Conservation (phyloP, 495 filamentous ascomycete species). For the Astrothelium subdiscretum region DNA sequence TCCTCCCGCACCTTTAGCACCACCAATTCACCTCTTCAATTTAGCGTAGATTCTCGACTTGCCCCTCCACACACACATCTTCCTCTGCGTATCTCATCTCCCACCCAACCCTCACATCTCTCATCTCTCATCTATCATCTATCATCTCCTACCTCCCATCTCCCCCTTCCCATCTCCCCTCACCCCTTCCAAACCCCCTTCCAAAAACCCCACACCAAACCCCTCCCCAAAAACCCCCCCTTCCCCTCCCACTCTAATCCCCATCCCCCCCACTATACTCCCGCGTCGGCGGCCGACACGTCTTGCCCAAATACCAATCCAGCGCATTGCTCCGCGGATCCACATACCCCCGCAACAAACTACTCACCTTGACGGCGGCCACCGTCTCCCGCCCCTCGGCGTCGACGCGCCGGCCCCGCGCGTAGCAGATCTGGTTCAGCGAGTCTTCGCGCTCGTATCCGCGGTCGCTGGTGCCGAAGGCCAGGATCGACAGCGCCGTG, state of each 20-base stretch:
- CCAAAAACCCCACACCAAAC: too few species aligned
- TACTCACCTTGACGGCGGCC: slow-evolving; percentile 22
- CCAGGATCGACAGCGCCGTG: slow-evolving; percentile 24
- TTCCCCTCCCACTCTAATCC: neutral
- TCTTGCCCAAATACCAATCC: slow-evolving; percentile 14
- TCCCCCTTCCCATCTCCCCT: too few species aligned
- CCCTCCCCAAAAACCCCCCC: neutral
- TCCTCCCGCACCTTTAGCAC: too few species aligned
- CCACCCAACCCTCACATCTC: neutral
- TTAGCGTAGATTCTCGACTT: too few species aligned
- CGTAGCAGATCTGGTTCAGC: slow-evolving; percentile 29
- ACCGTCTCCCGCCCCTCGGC: slow-evolving; percentile 20
- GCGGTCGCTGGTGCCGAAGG: slow-evolving; percentile 28
- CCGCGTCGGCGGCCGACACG: slow-evolving; percentile 1
- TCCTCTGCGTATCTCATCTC: neutral
- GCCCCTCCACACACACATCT: too few species aligned
- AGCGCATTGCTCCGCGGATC: slow-evolving; percentile 27
- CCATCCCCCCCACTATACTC: slow-evolving; percentile 1
- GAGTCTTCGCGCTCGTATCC: slow-evolving; percentile 29
- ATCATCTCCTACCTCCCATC: neutral
- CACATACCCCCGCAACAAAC: slow-evolving; percentile 26
- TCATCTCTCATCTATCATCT: neutral
- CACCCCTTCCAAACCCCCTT: neutral
- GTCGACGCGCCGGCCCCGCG: slow-evolving; percentile 21
- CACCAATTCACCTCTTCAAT: too few species aligned